phyloP scores from a whole-genome alignment of 2,329 filamentous ascomycete genomes.

The Polytolypa hystricis region DNA sequence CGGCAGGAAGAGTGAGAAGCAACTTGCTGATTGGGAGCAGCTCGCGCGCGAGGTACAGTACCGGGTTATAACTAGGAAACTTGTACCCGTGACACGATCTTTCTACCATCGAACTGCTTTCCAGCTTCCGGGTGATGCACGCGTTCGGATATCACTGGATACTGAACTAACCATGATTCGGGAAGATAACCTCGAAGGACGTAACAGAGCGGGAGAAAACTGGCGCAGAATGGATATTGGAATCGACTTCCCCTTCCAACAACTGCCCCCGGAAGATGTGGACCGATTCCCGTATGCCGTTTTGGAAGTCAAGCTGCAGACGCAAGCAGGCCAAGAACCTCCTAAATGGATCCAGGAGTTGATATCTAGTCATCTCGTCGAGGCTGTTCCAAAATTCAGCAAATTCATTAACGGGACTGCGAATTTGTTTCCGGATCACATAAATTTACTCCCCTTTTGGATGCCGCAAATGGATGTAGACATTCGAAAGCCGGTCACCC shows the following conservation, averaged over 20 bases:
- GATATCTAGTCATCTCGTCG: constrained; percentile 84
- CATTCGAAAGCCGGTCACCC: constrained; percentile 82
- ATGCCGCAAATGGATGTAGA: constrained; percentile 97
- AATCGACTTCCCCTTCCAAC: constrained; percentile 86
- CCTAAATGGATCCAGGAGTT: constrained; percentile 94
- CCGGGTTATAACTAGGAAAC: constrained; percentile 73
- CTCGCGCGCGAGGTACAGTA: constrained; percentile 90
- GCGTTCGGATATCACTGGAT: constrained; percentile 92
- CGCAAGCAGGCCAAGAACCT: constrained; percentile 85
- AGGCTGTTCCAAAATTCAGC: constrained; percentile 98
- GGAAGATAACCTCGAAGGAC: constrained; percentile 87
- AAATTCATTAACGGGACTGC: constrained; percentile 97
- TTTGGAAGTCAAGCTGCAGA: constrained; percentile 94
- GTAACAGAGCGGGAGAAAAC: constrained; percentile 65
- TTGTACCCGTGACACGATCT: constrained; percentile 80
- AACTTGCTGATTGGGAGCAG: constrained; percentile 80
- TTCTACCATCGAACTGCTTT: constrained; percentile 99
- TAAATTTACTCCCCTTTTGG: constrained; percentile 90
- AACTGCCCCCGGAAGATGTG: constrained; percentile 73
- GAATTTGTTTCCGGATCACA: constrained; percentile 72
- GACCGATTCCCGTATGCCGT: constrained; percentile 93
- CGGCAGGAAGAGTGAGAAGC: constrained; percentile 83
- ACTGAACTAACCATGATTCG: constrained; percentile 91
- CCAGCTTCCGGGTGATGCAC: constrained; percentile 88
- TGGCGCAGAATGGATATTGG: constrained; percentile 97